Evolutionary conservation across 2,329 filamentous ascomycete genomes (phyloP).

Genomic region (Arthrinium phaeospermum): DNA sequence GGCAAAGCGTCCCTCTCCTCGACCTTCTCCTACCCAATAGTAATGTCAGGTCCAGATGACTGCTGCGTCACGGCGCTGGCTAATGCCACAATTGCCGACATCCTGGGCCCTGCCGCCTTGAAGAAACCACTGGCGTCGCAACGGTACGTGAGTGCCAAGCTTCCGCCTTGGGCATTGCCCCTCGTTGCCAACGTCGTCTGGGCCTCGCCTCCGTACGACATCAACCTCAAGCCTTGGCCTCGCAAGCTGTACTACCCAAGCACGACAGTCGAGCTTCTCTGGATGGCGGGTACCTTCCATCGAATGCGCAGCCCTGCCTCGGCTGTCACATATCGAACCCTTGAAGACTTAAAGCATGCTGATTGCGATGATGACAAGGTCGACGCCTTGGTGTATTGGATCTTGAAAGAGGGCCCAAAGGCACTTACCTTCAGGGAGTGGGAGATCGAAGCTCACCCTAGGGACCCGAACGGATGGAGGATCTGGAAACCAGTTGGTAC

Average conservation of each 20-base stretch:
- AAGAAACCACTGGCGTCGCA: not conserved
- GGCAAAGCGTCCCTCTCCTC: too few species aligned
- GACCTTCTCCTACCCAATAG: too few species aligned
- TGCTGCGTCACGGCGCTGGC: not conserved
- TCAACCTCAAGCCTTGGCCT: not conserved
- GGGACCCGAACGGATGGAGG: not conserved
- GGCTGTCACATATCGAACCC: not conserved
- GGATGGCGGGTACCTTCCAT: not conserved
- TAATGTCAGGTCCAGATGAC: too few species aligned
- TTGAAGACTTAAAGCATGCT: not conserved
- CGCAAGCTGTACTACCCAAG: not conserved
- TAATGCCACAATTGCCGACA: not conserved
- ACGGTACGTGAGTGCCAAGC: not conserved
- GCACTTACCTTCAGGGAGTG: not conserved
- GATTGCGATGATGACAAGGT: fast-evolving
- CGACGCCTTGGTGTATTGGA: not conserved
- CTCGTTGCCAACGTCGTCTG: not conserved
- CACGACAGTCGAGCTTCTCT: not conserved
- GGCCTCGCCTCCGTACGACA: not conserved
- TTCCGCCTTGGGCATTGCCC: not conserved
- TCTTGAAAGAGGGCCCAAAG: not conserved
- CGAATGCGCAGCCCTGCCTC: not conserved
- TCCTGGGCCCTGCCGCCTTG: not conserved
- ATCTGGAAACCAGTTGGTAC: not conserved
- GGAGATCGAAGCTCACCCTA: not conserved